Percentiles rank a stretch among this genome's conserved stretches.
Evolutionary conservation across 192 early-diverging fungal species (phyloP).

Genomic region (Coemansia sp.): DNA sequence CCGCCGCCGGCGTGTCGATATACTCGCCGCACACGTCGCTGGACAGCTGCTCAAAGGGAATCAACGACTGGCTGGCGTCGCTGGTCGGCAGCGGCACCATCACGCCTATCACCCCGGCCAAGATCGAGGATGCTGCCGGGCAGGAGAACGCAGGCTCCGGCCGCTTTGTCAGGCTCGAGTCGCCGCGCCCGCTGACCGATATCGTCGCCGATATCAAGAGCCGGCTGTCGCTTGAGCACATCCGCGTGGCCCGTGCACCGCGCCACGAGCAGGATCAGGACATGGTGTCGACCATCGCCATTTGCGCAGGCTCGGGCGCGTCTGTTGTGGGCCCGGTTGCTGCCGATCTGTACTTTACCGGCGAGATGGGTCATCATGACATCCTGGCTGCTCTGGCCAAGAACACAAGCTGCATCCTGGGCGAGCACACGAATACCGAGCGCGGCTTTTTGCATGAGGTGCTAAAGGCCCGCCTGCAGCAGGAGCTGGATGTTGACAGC

Average conservation of each 20-base stretch:
- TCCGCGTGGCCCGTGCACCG: constrained; percentile 69
- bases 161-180: constrained; percentile 22
- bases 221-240: constrained; percentile 62
- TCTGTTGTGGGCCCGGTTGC: constrained; percentile 55
- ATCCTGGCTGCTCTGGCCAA: constrained; percentile 76
- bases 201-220: constrained; percentile 30
- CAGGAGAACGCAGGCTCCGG: constrained; percentile 39
- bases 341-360: constrained; percentile 85
- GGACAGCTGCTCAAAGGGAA: constrained; percentile 74
- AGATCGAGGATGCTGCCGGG: constrained; percentile 17
- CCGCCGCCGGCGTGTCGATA: constrained; percentile 81
- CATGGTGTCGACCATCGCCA: constrained; percentile 71
- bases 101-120: constrained; percentile 40
- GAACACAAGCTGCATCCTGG: constrained; percentile 77
- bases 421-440: constrained; percentile 92
- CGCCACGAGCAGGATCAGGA: constrained; percentile 36
- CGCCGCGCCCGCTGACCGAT: constrained; percentile 16
- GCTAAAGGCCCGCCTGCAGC: constrained; percentile 60
- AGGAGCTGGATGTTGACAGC: constrained; percentile 37
- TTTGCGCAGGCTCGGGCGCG: constrained; percentile 88
- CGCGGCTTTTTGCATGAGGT: constrained; percentile 73
- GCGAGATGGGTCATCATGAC: constrained; percentile 96
- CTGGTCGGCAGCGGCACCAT: constrained; percentile 31
- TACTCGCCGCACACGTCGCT: constrained; percentile 89
- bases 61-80: constrained; percentile 88